Percentiles rank a stretch among this genome's conserved stretches.
Conservation (phyloP, 768 basidiomycete species). For the Pleurotus citrinopileatus region DNA sequence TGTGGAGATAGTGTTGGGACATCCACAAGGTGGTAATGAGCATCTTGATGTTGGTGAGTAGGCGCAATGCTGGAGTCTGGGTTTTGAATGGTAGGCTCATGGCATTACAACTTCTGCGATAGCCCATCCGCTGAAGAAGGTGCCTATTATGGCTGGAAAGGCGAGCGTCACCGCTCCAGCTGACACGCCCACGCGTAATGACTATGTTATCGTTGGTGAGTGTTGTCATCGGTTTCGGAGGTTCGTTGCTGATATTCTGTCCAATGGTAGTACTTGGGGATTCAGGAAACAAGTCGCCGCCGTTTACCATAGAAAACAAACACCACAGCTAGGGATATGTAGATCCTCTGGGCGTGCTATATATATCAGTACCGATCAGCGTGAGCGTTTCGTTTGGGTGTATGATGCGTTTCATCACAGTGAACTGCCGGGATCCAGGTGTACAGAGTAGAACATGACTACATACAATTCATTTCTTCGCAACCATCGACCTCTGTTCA, state of each 20-base stretch:
- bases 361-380: no score
- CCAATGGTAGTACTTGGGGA: not conserved
- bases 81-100: not conserved
- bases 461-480: no score
- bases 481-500: not conserved
- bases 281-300: not conserved
- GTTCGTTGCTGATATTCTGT: not conserved
- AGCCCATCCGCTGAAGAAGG: not conserved
- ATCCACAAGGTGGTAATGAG: not conserved
- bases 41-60: not conserved
- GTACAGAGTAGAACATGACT: not conserved
- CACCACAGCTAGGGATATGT: not conserved
- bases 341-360: no score
- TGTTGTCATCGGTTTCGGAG: not conserved
- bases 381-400: not conserved
- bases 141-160: not conserved
- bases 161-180: not conserved
- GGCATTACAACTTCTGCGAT: no score
- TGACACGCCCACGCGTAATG: not conserved
- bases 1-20: not conserved
- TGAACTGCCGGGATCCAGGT: not conserved
- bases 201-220: conserved; percentile 1
- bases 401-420: not conserved
- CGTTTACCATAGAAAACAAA: not conserved
- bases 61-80: not conserved